A percentile compares a stretch with the other conserved stretches of the same genome.
phyloP scores from a whole-genome alignment of 176 grass and related monocot genomes.

The Hyparrhenia diplandra region DNA sequence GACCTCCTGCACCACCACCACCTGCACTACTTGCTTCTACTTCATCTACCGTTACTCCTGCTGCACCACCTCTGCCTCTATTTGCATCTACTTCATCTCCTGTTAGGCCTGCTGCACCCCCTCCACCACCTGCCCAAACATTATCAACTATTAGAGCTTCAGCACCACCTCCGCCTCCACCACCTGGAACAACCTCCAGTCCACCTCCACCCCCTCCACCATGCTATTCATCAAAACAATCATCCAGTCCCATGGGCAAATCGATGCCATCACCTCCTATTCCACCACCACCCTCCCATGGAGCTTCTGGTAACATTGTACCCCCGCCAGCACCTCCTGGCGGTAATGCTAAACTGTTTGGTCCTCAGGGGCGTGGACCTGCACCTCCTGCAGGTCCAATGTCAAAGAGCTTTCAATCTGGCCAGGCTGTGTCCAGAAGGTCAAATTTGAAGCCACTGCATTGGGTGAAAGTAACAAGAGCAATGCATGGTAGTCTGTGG shows the following conservation, averaged over 20 bases:
- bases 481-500: conserved; percentile 97
- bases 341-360: conserved; percentile 37
- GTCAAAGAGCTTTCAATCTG: conserved; percentile 51
- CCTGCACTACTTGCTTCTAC: conserved; percentile 35
- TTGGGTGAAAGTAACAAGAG: conserved; percentile 99
- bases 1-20: conserved; percentile 27
- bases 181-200: conserved; percentile 19
- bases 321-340: conserved; percentile 56
- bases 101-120: conserved; percentile 34
- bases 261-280: conserved; percentile 35
- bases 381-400: conserved; percentile 57
- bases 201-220: conserved; percentile 27
- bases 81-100: conserved; percentile 37
- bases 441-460: conserved; percentile 97
- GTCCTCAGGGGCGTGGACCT: conserved; percentile 36
- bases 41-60: conserved; percentile 30
- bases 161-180: conserved; percentile 35
- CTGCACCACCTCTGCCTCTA: conserved; percentile 20
- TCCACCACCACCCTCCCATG: conserved; percentile 32
- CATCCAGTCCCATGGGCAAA: conserved; percentile 22
- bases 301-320: conserved; percentile 28
- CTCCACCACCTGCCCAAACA: conserved; percentile 30
- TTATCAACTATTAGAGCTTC: conserved; percentile 6
- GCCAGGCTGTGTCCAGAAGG: conserved; percentile 52
- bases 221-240: conserved; percentile 42